Conservation (phyloP, 163 green algal species). For the Scenedesmus sp. region DNA sequence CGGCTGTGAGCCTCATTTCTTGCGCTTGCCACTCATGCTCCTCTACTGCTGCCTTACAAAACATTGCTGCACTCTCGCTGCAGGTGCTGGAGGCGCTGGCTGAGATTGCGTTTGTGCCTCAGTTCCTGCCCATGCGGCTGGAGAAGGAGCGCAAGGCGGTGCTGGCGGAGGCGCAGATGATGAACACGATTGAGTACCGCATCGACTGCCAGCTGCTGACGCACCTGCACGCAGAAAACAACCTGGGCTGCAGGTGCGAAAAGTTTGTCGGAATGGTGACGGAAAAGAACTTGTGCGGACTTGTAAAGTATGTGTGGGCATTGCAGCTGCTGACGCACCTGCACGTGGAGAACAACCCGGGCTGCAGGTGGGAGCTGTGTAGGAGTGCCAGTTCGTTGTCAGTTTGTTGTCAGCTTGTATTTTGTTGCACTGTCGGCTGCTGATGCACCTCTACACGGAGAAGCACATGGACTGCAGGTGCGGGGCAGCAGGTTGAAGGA, state of each 20-base stretch:
- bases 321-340: constrained; percentile 97
- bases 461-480: too few relatives aligned
- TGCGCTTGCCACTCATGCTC: constrained; percentile 67
- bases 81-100: constrained; percentile 94
- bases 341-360: constrained; percentile 96
- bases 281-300: not conserved
- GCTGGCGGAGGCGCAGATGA: constrained; percentile 94
- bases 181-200: constrained; percentile 95
- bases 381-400: too few relatives aligned
- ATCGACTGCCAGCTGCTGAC: constrained; percentile 98
- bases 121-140: constrained; percentile 91
- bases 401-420: not conserved
- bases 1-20: constrained; percentile 86
- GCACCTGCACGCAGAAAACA: constrained; percentile 98
- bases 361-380: constrained; percentile 55
- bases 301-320: not conserved
- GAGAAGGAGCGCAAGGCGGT: constrained; percentile 99
- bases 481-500: too few relatives aligned
- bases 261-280: too few relatives aligned
- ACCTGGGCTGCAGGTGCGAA: constrained; percentile 78
- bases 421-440: too few relatives aligned
- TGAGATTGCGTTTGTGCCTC: constrained; percentile 91
- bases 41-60: not conserved
- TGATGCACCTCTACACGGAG: too few relatives aligned
- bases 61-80: not conserved